Evolutionary conservation across 129 eudicot species (phyloP).

Genomic region (Centella asiatica): DNA sequence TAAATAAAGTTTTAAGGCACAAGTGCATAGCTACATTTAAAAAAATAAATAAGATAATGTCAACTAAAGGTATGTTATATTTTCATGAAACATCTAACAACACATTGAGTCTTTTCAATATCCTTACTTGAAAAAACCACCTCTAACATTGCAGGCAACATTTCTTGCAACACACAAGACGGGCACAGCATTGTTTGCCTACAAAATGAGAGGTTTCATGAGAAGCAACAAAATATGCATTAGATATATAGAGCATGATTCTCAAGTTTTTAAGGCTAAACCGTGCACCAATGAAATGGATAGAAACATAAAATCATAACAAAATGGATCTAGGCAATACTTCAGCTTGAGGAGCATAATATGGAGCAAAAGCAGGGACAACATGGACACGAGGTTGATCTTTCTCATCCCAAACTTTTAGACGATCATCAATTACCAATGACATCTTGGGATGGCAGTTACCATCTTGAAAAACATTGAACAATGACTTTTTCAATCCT

Average conservation of each 20-base stretch:
- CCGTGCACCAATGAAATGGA: neutral
- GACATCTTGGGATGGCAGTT: slow-evolving; percentile 95
- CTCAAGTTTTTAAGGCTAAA: neutral
- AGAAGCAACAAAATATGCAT: neutral
- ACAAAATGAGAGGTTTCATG: slow-evolving; percentile 20
- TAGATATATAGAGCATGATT: neutral
- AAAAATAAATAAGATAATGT: neutral
- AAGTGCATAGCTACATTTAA: no score
- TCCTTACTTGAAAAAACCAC: slow-evolving; percentile 98
- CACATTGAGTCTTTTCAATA: neutral
- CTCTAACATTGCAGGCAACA: slow-evolving; percentile 97
- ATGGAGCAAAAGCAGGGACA: slow-evolving; percentile 99
- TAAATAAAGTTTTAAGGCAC: neutral
- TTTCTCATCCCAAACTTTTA: slow-evolving; percentile 98
- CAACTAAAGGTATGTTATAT: neutral
- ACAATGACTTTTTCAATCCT: slow-evolving; percentile 85
- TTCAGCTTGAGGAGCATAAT: slow-evolving; percentile 98
- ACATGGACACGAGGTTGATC: slow-evolving; percentile 99
- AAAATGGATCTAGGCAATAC: slow-evolving; percentile 26
- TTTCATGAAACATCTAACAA: neutral
- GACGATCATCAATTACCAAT: slow-evolving; percentile 95
- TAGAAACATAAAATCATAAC: neutral
- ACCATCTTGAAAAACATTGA: slow-evolving; percentile 85
- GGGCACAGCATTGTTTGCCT: slow-evolving; percentile 79
- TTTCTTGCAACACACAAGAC: slow-evolving; percentile 96